phyloP scores from a whole-genome alignment of 2,329 filamentous ascomycete species.

The Neonectria magnoliae region DNA sequence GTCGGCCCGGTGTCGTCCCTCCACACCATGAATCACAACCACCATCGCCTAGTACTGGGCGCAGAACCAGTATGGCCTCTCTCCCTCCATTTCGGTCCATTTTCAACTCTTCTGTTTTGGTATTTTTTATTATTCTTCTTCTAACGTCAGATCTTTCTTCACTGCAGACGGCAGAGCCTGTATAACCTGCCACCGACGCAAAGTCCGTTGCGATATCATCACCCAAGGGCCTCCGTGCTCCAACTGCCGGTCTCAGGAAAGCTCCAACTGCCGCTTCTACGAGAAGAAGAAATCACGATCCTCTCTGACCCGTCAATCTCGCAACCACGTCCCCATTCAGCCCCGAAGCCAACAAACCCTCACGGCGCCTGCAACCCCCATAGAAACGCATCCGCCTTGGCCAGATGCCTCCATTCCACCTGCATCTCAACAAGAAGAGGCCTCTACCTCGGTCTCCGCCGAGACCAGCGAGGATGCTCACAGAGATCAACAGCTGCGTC shows the following conservation, averaged over 20 bases:
- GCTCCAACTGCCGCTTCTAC: conserved; percentile 56
- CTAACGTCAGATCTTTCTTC: background rate
- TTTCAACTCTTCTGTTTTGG: background rate
- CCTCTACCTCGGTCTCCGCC: conserved; percentile 5
- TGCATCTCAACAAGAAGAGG: background rate
- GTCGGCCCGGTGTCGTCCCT: background rate
- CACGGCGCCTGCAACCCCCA: conserved; percentile 37
- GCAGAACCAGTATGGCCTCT: conserved; percentile 20
- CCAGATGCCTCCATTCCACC: conserved; percentile 10
- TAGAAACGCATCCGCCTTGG: conserved; percentile 24
- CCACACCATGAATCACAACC: background rate
- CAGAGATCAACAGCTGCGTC: conserved; percentile 1
- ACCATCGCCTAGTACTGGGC: background rate
- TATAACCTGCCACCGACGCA: conserved; percentile 59
- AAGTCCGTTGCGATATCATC: conserved; percentile 61
- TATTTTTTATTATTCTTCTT: background rate
- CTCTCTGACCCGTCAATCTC: conserved; percentile 44
- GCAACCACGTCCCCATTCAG: conserved; percentile 53
- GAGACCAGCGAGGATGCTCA: background rate
- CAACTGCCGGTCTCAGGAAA: conserved; percentile 56
- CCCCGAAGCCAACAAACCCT: conserved; percentile 53
- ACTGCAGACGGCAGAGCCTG: conserved; percentile 53
- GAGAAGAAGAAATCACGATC: conserved; percentile 58
- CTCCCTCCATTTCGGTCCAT: background rate
- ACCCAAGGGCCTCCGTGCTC: conserved; percentile 58